Base-by-base conservation (phyloP, 106 monocot genomes). In the Xerophyta viscosa region DNA sequence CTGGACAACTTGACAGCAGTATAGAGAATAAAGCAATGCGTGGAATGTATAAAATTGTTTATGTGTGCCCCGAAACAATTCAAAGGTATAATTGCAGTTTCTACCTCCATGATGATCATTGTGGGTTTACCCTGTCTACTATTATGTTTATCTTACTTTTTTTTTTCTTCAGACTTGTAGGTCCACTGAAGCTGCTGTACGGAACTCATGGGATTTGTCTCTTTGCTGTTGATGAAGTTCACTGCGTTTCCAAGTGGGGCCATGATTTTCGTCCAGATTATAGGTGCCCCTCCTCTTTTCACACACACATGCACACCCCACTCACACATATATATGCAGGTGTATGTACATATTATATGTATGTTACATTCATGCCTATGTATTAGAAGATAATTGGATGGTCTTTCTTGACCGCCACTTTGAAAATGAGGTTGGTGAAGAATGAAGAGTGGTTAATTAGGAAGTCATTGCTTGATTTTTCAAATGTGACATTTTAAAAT, bases 231-330 rank as follows among this genome's bases (percentile, higher is more conserved):
- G 96, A 98, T 82, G 96, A 98, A 79, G 96, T 60, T 59, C 96
- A 98, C 58, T 98, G 96, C 59, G 76, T 98, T 59, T 89, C 96
- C 8, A 82, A 98, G 70, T 98, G 96, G 96, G 96, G 96, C 24
- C 96, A 98, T 82, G 96, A 98, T 73, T 98, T 98, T 61, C 69
- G 96, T 43, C 96, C 89, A n/a, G 78, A 81, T 66, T 98, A 98
- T 63, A 79, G 96, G 96, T 96, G 39, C 2, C 33, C 11, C 5
- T 36, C 33, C 7, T 36, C 11, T 11, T 36, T 11, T 36, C 11
- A 36, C 5, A 6, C 33, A 36, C 11, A n/a, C n/a, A n/a, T n/a
- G n/a, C n/a, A n/a, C n/a, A n/a, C n/a, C n/a, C n/a, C n/a, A n/a
- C n/a, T n/a, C n/a, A n/a, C n/a, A n/a, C n/a, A n/a, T n/a, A n/a